Percentiles rank a stretch among this genome's conserved stretches.
These are phyloP conservation scores for Aspergillus sp. DNA, from an alignment of 2,329 filamentous ascomycete species.

Conservation along the genomic window DNA sequence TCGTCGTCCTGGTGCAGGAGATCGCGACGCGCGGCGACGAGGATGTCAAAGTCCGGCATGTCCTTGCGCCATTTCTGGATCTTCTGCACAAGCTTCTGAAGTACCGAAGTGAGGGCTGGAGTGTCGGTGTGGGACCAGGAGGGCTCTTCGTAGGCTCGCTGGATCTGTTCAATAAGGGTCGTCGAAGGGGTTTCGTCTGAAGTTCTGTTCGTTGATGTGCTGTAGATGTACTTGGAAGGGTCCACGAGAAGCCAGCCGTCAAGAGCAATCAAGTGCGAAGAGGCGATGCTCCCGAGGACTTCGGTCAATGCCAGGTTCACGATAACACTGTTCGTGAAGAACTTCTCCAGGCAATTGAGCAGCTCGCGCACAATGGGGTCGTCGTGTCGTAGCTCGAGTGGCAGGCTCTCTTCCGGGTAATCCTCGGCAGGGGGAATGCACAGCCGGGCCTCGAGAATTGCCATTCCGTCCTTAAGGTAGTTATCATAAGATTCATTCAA, in stretches of 20 bases:
- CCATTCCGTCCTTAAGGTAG: constrained; percentile 55
- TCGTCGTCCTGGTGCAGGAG: constrained; percentile 40
- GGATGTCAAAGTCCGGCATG: constrained; percentile 71
- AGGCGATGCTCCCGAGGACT: constrained; percentile 75
- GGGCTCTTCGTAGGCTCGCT: constrained; percentile 45
- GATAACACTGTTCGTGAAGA: constrained; percentile 88
- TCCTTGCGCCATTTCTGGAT: constrained; percentile 63
- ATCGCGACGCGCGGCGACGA: constrained; percentile 62
- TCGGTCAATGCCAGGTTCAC: constrained; percentile 88
- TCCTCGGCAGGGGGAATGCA: constrained; percentile 36
- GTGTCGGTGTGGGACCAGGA: constrained; percentile 51
- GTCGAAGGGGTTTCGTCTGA: constrained; percentile 31
- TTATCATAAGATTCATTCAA: constrained; percentile 47
- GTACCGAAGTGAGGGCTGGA: constrained; percentile 54
- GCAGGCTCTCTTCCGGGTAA: constrained; percentile 54
- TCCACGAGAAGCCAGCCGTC: constrained; percentile 88
- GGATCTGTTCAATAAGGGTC: constrained; percentile 31
- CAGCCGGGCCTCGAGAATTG: constrained; percentile 46
- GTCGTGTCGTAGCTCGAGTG: constrained; percentile 67
- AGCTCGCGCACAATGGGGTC: constrained; percentile 58
- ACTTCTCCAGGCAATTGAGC: constrained; percentile 67
- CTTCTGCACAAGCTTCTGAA: constrained; percentile 65
- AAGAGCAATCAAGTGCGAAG: constrained; percentile 80
- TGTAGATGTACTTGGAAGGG: constrained; percentile 63
- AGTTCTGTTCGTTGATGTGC: neutral